Evolutionary conservation across 306 rosid species (phyloP).

Genomic region (Betula pendula): DNA sequence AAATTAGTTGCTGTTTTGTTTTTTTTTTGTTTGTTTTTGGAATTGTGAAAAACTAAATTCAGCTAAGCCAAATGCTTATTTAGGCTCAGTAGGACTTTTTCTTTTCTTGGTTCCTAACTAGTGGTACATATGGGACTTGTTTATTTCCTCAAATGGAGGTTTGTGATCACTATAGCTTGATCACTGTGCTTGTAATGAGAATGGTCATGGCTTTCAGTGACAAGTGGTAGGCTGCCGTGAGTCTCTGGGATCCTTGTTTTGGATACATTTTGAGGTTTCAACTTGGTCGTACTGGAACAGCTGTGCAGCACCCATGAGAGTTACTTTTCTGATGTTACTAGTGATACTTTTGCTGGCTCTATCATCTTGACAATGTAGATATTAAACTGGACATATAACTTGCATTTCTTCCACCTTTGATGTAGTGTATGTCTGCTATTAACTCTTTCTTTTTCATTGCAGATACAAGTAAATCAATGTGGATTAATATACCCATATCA

Average conservation of each 20-base stretch:
- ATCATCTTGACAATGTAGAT: not conserved
- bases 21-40: not conserved
- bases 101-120: not conserved
- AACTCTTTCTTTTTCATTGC: slow-evolving; percentile 14
- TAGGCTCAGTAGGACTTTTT: not conserved
- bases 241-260: not conserved
- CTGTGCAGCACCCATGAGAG: not conserved
- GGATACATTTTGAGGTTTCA: slow-evolving; percentile 2
- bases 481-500: slow-evolving; percentile 88
- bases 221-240: not conserved
- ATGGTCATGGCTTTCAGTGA: not conserved
- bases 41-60: not conserved
- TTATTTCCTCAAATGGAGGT: not conserved
- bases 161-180: not conserved
- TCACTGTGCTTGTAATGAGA: not conserved
- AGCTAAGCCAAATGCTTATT: not conserved
- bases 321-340: not conserved
- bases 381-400: not conserved
- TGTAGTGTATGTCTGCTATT: not conserved
- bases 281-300: not conserved
- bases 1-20: not conserved
- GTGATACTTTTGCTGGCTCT: not conserved
- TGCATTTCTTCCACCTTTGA: not conserved
- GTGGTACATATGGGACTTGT: not conserved
- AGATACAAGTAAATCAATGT: slow-evolving; percentile 97